Evolutionary conservation across 495 filamentous ascomycete genomes (phyloP), one percentile per base, ranked within the genome.

Genomic region (Neohortaea acidophila): DNA sequence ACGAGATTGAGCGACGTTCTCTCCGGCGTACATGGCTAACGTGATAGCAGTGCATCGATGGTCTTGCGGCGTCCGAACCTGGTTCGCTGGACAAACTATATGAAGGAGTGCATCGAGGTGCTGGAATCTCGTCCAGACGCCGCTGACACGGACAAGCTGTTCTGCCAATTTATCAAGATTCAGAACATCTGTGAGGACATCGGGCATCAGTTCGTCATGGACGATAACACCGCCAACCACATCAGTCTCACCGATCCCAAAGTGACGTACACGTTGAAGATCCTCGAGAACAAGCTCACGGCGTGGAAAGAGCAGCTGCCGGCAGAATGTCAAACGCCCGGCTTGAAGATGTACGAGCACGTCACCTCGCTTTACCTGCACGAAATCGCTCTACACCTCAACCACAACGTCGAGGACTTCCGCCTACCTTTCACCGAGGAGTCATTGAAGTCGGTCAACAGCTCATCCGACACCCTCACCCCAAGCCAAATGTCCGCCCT

Each of bases 111-210:
- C 45, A 57, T 94, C 31, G 70, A 81, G 1, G 68, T 79, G 2
- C 60, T 96, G 2, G 72, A 83, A 52, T 70, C 60, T 2, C 79
- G 78, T 14, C 68, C 79, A 3, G 73, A 86, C 21, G 75, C 81
- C 0, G 61, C 74, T 7, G 69, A 75, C 0, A 76, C 81, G 1
- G 87, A 96, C 53, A 73, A 64, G 46, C 61, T 69, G 6, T 58
- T 93, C 11, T 72, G 77, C 37, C 79, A 86, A 44, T 75, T 81
- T 62, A 72, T 85, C 5, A 79, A 73, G 51, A 66, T 84, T 24
- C 82, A 80, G 34, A 73, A 72, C 38, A 75, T 94, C 24, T 79
- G 79, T 15, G 86, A 94, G 47, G 81, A 92, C 37, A 67, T 87
- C 25, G 76, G 77, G 6, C 60, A 68, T 12, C 72, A 81, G 40